phyloP scores from a whole-genome alignment of 495 filamentous ascomycete genomes.

The Opeltia flavorubescens region DNA sequence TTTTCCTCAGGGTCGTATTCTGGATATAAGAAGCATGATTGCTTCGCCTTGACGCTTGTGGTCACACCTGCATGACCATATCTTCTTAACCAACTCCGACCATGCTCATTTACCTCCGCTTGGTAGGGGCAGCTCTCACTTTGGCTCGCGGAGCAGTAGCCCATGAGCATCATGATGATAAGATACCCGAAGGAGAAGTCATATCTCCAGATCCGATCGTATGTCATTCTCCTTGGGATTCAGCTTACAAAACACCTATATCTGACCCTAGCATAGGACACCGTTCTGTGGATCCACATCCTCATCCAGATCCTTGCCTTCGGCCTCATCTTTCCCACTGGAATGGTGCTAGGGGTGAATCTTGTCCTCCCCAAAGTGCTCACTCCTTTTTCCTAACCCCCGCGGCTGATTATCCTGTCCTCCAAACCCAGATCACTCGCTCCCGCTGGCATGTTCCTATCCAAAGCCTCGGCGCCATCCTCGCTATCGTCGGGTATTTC shows the following conservation, averaged over 20 bases:
- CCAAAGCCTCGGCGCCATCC: slow-evolving; percentile 56
- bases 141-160: slow-evolving; percentile 27
- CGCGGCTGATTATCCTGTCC: not conserved
- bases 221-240: slow-evolving; percentile 21
- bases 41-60: not conserved
- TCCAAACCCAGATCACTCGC: slow-evolving; percentile 52
- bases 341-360: slow-evolving; percentile 88
- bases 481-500: slow-evolving; percentile 76
- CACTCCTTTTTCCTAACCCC: not conserved
- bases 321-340: slow-evolving; percentile 81
- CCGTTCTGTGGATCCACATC: slow-evolving; percentile 87
- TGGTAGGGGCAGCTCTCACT: slow-evolving; percentile 6
- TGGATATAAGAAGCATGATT: not conserved
- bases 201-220: slow-evolving; percentile 80
- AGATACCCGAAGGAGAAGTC: slow-evolving; percentile 59
- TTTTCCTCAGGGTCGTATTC: too few species aligned
- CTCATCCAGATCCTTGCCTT: slow-evolving; percentile 75
- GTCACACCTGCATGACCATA: not conserved
- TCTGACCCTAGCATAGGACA: slow-evolving; percentile 44
- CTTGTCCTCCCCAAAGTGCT: slow-evolving; percentile 1
- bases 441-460: slow-evolving; percentile 91
- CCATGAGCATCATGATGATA: slow-evolving; percentile 63
- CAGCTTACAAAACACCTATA: slow-evolving; percentile 2
- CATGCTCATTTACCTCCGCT: not conserved
- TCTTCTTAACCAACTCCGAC: too few species aligned